Conservation (phyloP, 1,284 basidiomycete genomes). For the Sphaerobolus stellatus region DNA sequence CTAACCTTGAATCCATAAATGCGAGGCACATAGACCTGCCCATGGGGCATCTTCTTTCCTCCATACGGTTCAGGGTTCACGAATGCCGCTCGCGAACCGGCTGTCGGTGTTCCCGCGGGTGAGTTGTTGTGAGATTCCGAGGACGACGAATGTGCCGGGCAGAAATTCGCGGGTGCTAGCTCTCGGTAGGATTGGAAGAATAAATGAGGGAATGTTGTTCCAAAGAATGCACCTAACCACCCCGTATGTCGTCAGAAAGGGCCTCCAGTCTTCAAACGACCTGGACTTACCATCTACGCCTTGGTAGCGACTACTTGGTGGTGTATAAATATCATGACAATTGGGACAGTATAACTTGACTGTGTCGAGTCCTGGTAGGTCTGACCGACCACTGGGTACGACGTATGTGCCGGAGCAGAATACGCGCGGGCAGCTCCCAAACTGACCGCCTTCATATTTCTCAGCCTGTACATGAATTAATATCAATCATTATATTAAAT, state of each 20-base stretch:
- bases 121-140: conserved; percentile 51
- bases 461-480: conserved; percentile 64
- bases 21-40: conserved; percentile 86
- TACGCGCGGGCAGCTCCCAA: conserved; percentile 94
- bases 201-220: conserved; percentile 95
- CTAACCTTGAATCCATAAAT: conserved; percentile 93
- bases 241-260: neutral
- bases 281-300: conserved; percentile 83
- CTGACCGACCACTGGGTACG: conserved; percentile 93
- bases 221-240: conserved; percentile 90
- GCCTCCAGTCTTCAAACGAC: conserved; percentile 1
- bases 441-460: conserved; percentile 92
- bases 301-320: conserved; percentile 93
- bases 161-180: conserved; percentile 84
- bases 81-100: conserved; percentile 55
- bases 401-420: conserved; percentile 90
- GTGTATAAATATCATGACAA: conserved; percentile 96
- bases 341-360: conserved; percentile 99
- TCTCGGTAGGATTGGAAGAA: conserved; percentile 98
- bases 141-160: conserved; percentile 56
- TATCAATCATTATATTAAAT: conserved; percentile 21
- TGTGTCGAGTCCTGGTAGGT: conserved; percentile 96
- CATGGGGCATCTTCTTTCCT: conserved; percentile 81
- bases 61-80: conserved; percentile 83
- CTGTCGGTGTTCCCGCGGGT: conserved; percentile 48